Base-by-base conservation (phyloP, 2,329 filamentous ascomycete species). In the Aspergillus calidoustus region DNA sequence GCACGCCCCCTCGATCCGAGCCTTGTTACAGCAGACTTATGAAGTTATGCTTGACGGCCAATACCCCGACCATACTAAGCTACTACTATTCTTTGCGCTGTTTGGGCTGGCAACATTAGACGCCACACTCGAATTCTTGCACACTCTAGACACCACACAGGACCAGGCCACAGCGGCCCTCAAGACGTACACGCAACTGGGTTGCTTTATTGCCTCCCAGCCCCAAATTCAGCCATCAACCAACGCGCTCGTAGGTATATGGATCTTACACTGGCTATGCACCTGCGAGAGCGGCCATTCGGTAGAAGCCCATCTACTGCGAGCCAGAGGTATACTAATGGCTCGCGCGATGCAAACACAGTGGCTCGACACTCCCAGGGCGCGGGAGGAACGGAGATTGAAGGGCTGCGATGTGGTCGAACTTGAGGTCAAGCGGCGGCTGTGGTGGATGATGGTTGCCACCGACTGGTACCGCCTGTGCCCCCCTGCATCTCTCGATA, bases 401-500 rank as follows among this genome's bases (percentile, higher is more conserved):
- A 67, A 68, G 3, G 66, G 67, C 19, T 70, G 54, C 25, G 34
- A 68, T 30, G 50, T 63, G 44, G 63, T 71, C 6, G 66, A 72
- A 11, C 17, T 70, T 25, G 70, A 72, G 50, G 61, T 71, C 8
- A 63, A 67, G 17, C 63, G 69, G 47, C 66, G 69, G 0, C 38
- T 64, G 9, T 72, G 69, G 69, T 72, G 70, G 69, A 54, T 60
- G 17, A 67, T 70, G 66, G 64, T 70, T 5, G 64, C 68, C 22
- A 66, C 68, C n/a, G 69, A 71, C 54, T 70, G 68, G 69, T 71
- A 61, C 5, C 41, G 19, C 25, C 2, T 4, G 25, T 28, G 25
- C 8, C 3, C 46, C 7, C 23, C 5, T 28, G 6, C 31, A 23
- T 47, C 31, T 55, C 7, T 19, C 5, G 0, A 28, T 3, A 31